Base-by-base conservation (phyloP, 306 rosid genomes). In the Trifolium fragiferum region DNA sequence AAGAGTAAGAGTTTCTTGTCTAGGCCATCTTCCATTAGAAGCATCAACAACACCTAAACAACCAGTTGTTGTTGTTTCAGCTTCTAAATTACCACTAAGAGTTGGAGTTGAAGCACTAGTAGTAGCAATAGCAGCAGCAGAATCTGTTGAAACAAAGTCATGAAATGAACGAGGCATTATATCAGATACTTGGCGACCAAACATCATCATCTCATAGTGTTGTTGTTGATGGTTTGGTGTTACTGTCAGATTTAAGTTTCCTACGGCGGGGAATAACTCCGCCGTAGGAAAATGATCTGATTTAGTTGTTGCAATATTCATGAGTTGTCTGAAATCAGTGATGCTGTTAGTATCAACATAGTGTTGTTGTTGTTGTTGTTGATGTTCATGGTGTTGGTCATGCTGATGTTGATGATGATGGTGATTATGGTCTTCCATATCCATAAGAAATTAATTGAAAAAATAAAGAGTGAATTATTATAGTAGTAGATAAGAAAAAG, bases 1-100 rank as follows among this genome's bases (percentile, higher is more conserved):
- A 74, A 95, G 97, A 68, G 96, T 92, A 20, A 95, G 99, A 18
- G 99, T 95, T 83, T 95, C 99, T 44, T 95, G 98, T 49, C 99
- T 84, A 6, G 99, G 98, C 98, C 98, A 92, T 72, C 99, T 71
- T 4, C 96, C 93, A 0, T 93, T 84, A 53, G 90, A 84, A 2
- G 80, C 84, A 8, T 87, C 96, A n/a, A 82, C 86, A 1, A 8
- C 35, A 10, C 25, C 25, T 8, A 14, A 21, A 0, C 78, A 87
- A 0, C 2, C 40, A 0, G 40, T 37, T 37, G 37, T 32, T 32
- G 67, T 76, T 5, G 87, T 80, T 19, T 89, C 97, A 8, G 76
- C 84, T n/a, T 88, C 96, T 18, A 88, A 80, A 3, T 57, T 57
- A 57, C 89, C 90, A 69, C 87, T 87, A 4, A 85, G 79, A 0